These are phyloP conservation scores for Acanthamoeba quina DNA, from an alignment of 208 protist genomes.

Conservation along the genomic window DNA sequence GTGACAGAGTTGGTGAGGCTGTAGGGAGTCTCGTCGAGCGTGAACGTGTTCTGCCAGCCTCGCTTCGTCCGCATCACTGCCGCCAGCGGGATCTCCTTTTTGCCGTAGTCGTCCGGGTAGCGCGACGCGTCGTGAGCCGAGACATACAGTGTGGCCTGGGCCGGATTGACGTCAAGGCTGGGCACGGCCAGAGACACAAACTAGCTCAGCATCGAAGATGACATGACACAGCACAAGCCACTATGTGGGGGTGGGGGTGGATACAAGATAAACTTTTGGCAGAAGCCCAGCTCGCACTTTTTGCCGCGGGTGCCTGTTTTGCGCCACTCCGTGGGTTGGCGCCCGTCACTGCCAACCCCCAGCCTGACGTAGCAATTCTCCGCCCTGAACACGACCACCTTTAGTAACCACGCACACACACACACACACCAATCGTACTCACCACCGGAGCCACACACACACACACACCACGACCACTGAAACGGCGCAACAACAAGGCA, in stretches of 20 bases:
- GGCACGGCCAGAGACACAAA: not conserved
- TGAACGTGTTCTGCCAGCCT: not conserved
- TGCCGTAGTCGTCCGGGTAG: not conserved
- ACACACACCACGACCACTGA: not conserved
- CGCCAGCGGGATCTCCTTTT: not conserved
- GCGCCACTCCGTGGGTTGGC: not conserved
- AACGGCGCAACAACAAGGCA: not conserved
- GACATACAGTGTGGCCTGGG: not conserved
- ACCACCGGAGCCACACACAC: no score
- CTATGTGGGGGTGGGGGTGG: not conserved
- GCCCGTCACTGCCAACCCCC: not conserved
- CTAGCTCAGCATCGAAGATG: not conserved
- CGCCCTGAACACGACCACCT: not conserved
- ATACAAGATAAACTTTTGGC: conserved; percentile 8
- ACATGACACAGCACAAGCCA: not conserved
- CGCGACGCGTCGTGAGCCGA: not conserved
- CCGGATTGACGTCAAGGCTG: not conserved
- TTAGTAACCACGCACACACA: no score
- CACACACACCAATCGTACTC: no score
- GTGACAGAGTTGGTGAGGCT: not conserved
- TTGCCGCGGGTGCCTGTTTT: not conserved
- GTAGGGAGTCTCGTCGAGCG: not conserved
- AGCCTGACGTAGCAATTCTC: not conserved
- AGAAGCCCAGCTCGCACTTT: not conserved
- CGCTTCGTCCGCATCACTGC: not conserved